Evolutionary conservation across 768 basidiomycete genomes (phyloP).

Genomic region (Leucosporidium yakuticum): DNA sequence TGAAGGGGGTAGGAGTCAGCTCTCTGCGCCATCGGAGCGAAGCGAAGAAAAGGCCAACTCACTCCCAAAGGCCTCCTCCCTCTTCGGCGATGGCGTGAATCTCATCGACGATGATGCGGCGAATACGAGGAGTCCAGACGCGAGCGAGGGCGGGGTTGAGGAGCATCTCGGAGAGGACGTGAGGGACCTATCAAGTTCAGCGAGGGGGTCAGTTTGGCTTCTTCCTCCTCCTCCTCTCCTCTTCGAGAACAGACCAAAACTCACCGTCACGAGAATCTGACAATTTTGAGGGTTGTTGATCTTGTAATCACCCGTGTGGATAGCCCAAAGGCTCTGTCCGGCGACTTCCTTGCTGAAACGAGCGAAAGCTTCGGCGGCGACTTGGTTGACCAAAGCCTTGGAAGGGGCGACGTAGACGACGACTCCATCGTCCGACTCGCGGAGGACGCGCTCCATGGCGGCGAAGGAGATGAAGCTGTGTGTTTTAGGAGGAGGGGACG

Average conservation of each 20-base stretch:
- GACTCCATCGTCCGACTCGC: constrained; percentile 60
- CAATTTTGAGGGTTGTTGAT: constrained; percentile 58
- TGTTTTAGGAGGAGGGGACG: no score
- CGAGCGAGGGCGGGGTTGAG: constrained; percentile 60
- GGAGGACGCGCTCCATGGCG: constrained; percentile 59
- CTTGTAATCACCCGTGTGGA: constrained; percentile 35
- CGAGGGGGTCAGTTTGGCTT: neutral
- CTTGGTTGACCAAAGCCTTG: constrained; percentile 64
- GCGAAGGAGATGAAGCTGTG: no score
- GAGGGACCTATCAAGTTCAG: constrained; percentile 45
- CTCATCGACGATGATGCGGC: constrained; percentile 63
- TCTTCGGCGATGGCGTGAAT: constrained; percentile 65
- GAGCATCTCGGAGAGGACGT: constrained; percentile 63
- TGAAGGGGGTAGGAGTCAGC: neutral
- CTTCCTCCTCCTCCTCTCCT: neutral
- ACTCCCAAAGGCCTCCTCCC: constrained; percentile 66
- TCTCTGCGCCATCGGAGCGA: neutral
- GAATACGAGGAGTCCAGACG: constrained; percentile 59
- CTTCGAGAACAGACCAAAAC: neutral
- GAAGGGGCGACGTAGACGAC: constrained; percentile 70
- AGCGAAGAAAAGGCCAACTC: neutral
- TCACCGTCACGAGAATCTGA: constrained; percentile 66
- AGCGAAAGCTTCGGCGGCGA: constrained; percentile 63
- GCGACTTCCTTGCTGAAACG: constrained; percentile 49
- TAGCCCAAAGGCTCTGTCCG: constrained; percentile 52